phyloP scores from a whole-genome alignment of 495 filamentous ascomycete species.

The Clohesyomyces aquaticus region DNA sequence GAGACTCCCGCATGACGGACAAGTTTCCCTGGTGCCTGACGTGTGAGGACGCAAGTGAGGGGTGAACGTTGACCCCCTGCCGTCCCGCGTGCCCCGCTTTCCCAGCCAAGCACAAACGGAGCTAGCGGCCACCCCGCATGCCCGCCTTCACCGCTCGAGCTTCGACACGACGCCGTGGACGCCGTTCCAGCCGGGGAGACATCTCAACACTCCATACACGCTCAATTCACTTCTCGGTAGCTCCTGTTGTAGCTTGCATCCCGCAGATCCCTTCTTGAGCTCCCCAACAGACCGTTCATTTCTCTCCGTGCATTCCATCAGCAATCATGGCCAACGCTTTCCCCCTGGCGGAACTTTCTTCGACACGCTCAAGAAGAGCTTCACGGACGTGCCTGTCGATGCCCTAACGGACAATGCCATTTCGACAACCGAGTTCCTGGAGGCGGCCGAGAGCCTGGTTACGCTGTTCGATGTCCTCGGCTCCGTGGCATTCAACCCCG shows the following conservation, averaged over 20 bases:
- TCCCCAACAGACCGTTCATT: not conserved
- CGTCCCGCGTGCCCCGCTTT: too few relatives aligned
- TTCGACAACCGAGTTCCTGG: constrained; percentile 83
- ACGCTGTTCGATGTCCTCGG: constrained; percentile 87
- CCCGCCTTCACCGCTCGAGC: constrained; percentile 1
- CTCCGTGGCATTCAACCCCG: constrained; percentile 76
- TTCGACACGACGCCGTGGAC: not conserved
- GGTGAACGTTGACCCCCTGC: too few relatives aligned
- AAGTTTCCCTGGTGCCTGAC: not conserved
- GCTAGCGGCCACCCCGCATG: too few relatives aligned
- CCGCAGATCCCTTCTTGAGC: not conserved
- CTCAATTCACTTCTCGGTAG: not conserved
- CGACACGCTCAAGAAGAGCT: constrained; percentile 78
- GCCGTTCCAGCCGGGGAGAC: not conserved
- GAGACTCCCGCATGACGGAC: not conserved
- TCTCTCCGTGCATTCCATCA: not conserved
- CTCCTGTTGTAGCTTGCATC: not conserved
- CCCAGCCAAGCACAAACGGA: too few relatives aligned
- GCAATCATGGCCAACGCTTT: constrained; percentile 39
- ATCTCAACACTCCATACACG: not conserved
- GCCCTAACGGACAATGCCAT: constrained; percentile 64
- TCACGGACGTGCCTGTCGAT: constrained; percentile 77
- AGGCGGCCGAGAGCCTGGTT: constrained; percentile 82
- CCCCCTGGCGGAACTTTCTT: constrained; percentile 78
- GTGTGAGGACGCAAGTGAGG: too few relatives aligned